A percentile compares a stretch with the other conserved stretches of the same genome.
Conservation (phyloP, 1,284 basidiomycete species). For the Microbotryum scabiosae region DNA sequence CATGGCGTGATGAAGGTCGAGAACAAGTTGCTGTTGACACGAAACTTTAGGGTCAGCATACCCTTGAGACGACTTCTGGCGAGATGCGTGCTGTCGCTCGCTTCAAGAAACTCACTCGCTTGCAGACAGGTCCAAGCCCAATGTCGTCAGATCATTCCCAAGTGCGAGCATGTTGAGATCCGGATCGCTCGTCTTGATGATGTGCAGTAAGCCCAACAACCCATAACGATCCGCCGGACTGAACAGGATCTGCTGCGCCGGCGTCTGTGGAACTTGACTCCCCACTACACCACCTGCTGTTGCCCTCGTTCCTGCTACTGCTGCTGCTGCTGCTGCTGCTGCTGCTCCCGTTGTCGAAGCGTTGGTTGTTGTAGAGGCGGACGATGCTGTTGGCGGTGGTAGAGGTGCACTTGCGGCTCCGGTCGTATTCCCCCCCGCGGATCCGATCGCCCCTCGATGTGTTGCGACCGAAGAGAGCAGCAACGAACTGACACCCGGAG, state of each 20-base stretch:
- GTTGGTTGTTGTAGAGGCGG: background rate
- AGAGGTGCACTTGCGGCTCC: background rate
- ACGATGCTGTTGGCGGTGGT: background rate
- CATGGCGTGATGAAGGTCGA: slow-evolving; percentile 94
- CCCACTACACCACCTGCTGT: background rate
- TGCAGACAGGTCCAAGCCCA: slow-evolving; percentile 83
- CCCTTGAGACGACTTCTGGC: background rate
- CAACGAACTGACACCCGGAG: slow-evolving; percentile 8
- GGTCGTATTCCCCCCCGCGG: too few relatives aligned
- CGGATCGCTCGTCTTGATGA: slow-evolving; percentile 81
- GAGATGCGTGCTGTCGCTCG: slow-evolving; percentile 9
- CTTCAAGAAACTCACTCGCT: slow-evolving; percentile 38
- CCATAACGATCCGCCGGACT: slow-evolving; percentile 96
- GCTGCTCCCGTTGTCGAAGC: background rate
- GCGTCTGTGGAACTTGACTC: slow-evolving; percentile 43
- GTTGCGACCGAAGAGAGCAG: slow-evolving; percentile 9
- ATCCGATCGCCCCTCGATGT: slow-evolving; percentile 4
- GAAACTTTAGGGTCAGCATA: background rate
- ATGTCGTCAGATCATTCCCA: slow-evolving; percentile 84
- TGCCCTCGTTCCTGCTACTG: background rate
- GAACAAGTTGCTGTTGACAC: slow-evolving; percentile 62
- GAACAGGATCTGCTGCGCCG: slow-evolving; percentile 87
- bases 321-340: background rate
- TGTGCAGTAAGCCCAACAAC: slow-evolving; percentile 72
- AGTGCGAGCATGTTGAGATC: slow-evolving; percentile 78